Evolutionary conservation across 2,329 filamentous ascomycete genomes (phyloP), one percentile per base, ranked within the genome.

Genomic region (Exophiala bonariae): DNA sequence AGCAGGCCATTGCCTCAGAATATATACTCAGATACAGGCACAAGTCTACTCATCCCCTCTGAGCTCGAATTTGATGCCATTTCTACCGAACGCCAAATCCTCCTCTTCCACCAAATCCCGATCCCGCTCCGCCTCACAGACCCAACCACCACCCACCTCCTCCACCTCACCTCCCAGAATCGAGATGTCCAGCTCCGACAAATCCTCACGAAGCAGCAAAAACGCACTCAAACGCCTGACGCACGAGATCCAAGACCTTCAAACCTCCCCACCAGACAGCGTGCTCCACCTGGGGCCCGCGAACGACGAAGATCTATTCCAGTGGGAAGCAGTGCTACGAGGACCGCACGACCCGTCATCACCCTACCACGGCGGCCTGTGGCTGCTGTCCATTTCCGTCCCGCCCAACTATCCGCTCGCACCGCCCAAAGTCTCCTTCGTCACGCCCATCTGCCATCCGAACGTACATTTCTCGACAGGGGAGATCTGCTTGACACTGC

Each of bases 401-500:
- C 91, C 93, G 0, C 58, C 79, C 0, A 81, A 79, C 32, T 97
- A 99, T 70, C 93, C 93, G 3, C 77, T 87, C 47, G 70, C 79
- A 1, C 86, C 93, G 1, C 93, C 93, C 1, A 78, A 74, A 32
- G 85, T 99, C 57, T 76, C 71, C 48, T 99, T 99, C 73, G 72
- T 77, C n/a, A 99, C 90, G 28, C 82, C 83, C 53, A 82, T 95
- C 57, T 87, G 89, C 61, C 90, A 96, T 72, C 84, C 91, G 38
- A 96, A 96, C 69, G 82, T 86, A 36, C 73, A 79, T 52, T 82
- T 82, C 64, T 72, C 75, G 31, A 90, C 82, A 2, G 93, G 93
- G 59, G 91, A 96, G 70, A 93, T 99, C 63, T 99, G 93, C 67
- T 81, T 97, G 20, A 93, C 96, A 64, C 78, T 97, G 53, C 77